Evolutionary conservation across 1,284 basidiomycete species (phyloP).

Genomic region (Cystobasidium slooffiae): DNA sequence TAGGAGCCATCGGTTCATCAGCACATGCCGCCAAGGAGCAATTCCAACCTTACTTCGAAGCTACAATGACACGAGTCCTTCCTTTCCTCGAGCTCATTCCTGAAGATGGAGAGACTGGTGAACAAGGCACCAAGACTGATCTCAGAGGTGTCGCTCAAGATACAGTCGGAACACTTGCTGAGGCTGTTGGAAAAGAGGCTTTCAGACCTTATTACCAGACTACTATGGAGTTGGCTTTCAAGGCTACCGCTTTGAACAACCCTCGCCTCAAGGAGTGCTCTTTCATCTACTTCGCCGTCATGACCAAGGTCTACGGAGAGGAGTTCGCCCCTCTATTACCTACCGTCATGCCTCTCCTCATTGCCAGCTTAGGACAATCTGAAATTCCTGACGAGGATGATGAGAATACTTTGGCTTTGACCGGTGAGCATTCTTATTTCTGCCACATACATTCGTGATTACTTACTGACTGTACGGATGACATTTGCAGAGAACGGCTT

Average conservation of each 20-base stretch:
- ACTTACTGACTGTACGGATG: not conserved
- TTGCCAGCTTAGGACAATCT: constrained; percentile 80
- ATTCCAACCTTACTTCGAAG: constrained; percentile 93
- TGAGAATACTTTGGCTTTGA: constrained; percentile 38
- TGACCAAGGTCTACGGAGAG: constrained; percentile 92
- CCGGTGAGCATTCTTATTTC: constrained; percentile 48
- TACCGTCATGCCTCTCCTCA: constrained; percentile 81
- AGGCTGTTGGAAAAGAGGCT: constrained; percentile 90
- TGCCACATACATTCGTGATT: constrained; percentile 49
- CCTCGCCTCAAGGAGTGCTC: constrained; percentile 91
- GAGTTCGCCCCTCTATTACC: constrained; percentile 90
- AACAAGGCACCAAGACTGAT: constrained; percentile 83
- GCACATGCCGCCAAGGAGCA: constrained; percentile 94
- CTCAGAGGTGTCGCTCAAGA: constrained; percentile 98
- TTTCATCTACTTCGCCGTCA: constrained; percentile 98
- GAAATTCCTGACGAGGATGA: constrained; percentile 68
- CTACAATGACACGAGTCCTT: constrained; percentile 85
- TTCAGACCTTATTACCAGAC: constrained; percentile 96
- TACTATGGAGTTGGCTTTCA: constrained; percentile 94
- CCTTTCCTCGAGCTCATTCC: constrained; percentile 77
- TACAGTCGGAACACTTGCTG: constrained; percentile 95
- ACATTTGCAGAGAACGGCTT: constrained; percentile 60
- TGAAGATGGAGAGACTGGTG: constrained; percentile 62
- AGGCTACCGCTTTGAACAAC: constrained; percentile 79
- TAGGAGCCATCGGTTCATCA: constrained; percentile 96